A percentile compares a stretch with the other conserved stretches of the same genome.
phyloP scores from a whole-genome alignment of 2,329 filamentous ascomycete species.

The Trichoderma hamatum region DNA sequence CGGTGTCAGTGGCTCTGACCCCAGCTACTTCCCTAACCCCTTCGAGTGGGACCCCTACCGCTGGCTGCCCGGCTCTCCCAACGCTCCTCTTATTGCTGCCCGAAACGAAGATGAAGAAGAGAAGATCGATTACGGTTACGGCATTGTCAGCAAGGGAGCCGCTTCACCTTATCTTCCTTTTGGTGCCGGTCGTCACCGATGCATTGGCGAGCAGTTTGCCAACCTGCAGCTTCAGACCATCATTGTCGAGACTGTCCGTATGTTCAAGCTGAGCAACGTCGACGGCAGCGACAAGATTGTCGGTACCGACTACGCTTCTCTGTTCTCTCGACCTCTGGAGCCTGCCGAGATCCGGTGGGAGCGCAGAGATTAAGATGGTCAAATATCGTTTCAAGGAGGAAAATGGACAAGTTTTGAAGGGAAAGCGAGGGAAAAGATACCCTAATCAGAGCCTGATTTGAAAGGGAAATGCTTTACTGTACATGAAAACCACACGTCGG shows the following conservation, averaged over 20 bases:
- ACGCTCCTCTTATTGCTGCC: constrained; percentile 50
- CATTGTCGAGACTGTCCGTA: constrained; percentile 71
- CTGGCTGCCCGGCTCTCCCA: constrained; percentile 71
- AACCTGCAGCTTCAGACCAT: constrained; percentile 91
- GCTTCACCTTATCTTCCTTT: constrained; percentile 91
- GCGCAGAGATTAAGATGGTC: constrained; percentile 54
- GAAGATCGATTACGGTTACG: constrained; percentile 92
- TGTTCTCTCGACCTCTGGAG: constrained; percentile 74
- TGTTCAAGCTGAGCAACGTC: constrained; percentile 78
- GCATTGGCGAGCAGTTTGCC: constrained; percentile 96
- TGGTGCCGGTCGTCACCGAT: constrained; percentile 88
- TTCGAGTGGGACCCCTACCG: constrained; percentile 86
- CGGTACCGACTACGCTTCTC: constrained; percentile 68
- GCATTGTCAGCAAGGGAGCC: constrained; percentile 87
- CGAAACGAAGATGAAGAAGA: constrained; percentile 64
- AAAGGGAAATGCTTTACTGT: constrained; percentile 14
- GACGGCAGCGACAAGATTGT: constrained; percentile 71
- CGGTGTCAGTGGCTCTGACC: constrained; percentile 74
- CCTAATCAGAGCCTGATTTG: constrained; percentile 56
- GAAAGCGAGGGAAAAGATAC: constrained; percentile 38
- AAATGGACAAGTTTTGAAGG: neutral
- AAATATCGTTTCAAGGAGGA: neutral
- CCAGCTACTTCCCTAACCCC: constrained; percentile 79
- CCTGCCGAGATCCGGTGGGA: constrained; percentile 77
- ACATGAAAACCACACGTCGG: constrained; percentile 20